These are phyloP conservation scores for Scenedesmus sp. DNA, from an alignment of 163 green algal genomes.

Conservation along the genomic window DNA sequence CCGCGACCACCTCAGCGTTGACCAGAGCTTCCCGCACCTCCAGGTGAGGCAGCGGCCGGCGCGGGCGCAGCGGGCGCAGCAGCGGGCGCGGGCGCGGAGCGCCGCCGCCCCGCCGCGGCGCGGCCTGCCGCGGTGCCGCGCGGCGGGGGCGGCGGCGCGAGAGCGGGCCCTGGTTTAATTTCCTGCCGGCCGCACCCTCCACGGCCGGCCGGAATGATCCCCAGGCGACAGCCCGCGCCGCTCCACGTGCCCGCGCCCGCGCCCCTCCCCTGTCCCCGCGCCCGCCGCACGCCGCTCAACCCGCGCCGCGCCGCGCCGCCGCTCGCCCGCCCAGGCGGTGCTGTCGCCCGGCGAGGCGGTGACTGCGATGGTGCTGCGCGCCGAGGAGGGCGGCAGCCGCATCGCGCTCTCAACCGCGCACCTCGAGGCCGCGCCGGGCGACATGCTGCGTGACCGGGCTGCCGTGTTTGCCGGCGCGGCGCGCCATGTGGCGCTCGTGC, in stretches of 20 bases:
- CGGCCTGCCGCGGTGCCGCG: neutral
- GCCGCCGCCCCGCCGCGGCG: neutral
- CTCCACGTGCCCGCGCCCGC: neutral
- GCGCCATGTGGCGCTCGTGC: neutral
- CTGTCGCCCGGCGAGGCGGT: neutral
- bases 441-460: slow-evolving; percentile 13
- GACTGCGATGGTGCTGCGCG: neutral
- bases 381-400: neutral
- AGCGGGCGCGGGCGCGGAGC: neutral
- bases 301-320: neutral
- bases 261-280: neutral
- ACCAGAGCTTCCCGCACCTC: neutral
- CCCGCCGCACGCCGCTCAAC: neutral
- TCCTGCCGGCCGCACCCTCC: neutral
- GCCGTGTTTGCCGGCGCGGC: slow-evolving; percentile 8
- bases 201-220: slow-evolving; percentile 6
- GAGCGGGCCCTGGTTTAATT: neutral
- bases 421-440: slow-evolving; percentile 9
- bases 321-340: neutral
- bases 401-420: slow-evolving; percentile 7
- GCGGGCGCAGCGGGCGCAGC: no score
- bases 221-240: neutral
- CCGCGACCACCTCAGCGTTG: neutral
- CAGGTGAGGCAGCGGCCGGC: neutral
- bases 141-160: neutral